Conservation (phyloP, 257 asterid genomes). For the Forsythia suspensa region DNA sequence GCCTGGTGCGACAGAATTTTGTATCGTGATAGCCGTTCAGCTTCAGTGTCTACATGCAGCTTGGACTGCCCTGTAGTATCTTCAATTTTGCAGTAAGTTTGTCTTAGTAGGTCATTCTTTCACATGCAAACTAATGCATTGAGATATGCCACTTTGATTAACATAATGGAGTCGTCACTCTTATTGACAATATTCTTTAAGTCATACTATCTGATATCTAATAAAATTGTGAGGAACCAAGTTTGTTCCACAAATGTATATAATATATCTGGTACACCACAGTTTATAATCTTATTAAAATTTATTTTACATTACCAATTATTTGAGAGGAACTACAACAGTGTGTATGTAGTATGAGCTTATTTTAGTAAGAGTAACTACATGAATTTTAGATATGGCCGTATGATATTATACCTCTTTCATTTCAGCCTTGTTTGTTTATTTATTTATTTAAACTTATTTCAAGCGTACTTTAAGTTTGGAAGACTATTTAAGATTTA, state of each 20-base stretch:
- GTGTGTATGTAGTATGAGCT: not conserved
- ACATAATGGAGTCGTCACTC: not conserved
- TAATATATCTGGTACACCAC: not conserved
- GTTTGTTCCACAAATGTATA: not conserved
- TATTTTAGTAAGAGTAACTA: not conserved
- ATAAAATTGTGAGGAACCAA: not conserved
- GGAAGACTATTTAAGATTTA: not conserved
- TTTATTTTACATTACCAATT: not conserved
- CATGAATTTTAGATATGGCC: not conserved
- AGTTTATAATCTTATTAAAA: not conserved
- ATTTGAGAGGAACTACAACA: not conserved
- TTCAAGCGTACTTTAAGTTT: not conserved
- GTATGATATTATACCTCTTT: not conserved
- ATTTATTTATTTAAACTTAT: not conserved
- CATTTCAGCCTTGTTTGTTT: not conserved
- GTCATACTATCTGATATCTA: not conserved
- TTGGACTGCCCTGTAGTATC: slow-evolving; percentile 92
- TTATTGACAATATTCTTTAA: not conserved
- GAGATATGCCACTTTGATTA: not conserved
- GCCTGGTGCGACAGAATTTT: slow-evolving; percentile 99
- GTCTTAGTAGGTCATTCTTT: slow-evolving; percentile 14
- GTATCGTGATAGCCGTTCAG: slow-evolving; percentile 83
- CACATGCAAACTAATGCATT: not conserved
- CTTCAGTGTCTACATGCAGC: slow-evolving; percentile 69
- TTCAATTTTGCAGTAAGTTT: slow-evolving; percentile 71